Evolutionary conservation across 164 flowering plant genomes (phyloP).

Genomic region (Magnolia kwangsiensis): DNA sequence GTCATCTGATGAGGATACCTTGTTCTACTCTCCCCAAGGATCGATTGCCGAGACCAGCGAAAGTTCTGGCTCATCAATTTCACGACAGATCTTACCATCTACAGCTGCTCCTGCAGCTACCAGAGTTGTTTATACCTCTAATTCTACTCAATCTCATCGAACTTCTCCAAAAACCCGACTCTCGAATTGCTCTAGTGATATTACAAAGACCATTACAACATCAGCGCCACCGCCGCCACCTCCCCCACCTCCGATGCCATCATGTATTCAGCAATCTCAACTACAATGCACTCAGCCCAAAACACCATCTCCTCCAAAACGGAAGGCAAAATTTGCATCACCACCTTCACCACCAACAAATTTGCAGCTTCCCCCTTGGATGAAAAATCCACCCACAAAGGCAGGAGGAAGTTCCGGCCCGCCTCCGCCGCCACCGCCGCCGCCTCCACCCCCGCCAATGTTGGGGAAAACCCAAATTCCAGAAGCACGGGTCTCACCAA

Average conservation of each 20-base stretch:
- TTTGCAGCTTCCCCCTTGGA: slow-evolving; percentile 34
- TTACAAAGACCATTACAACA: slow-evolving; percentile 29
- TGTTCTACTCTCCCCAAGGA: slow-evolving; percentile 68
- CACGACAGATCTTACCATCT: slow-evolving; percentile 20
- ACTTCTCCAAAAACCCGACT: slow-evolving; percentile 71
- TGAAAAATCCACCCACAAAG: slow-evolving; percentile 23
- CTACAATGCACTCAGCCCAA: slow-evolving; percentile 12
- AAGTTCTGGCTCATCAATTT: slow-evolving; percentile 30
- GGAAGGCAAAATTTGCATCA: slow-evolving; percentile 47
- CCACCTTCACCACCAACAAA: slow-evolving; percentile 63
- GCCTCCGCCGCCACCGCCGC: slow-evolving; percentile 53
- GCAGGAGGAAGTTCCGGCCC: slow-evolving; percentile 19
- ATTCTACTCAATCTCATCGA: slow-evolving; percentile 53
- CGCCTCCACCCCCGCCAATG: slow-evolving; percentile 32
- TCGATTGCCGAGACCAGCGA: slow-evolving; percentile 46
- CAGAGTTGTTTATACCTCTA: background rate
- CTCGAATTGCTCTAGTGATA: slow-evolving; percentile 45
- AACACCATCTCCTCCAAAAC: slow-evolving; percentile 28
- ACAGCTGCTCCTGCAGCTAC: slow-evolving; percentile 3
- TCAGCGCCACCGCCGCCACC: slow-evolving; percentile 1
- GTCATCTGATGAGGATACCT: slow-evolving; percentile 63
- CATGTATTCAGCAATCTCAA: background rate
- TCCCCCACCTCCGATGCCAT: slow-evolving; percentile 17
- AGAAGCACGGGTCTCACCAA: slow-evolving; percentile 19
- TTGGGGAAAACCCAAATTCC: slow-evolving; percentile 20